These are phyloP conservation scores for Porogramme epimiltina DNA, from an alignment of 1,284 basidiomycete genomes.

Conservation along the genomic window DNA sequence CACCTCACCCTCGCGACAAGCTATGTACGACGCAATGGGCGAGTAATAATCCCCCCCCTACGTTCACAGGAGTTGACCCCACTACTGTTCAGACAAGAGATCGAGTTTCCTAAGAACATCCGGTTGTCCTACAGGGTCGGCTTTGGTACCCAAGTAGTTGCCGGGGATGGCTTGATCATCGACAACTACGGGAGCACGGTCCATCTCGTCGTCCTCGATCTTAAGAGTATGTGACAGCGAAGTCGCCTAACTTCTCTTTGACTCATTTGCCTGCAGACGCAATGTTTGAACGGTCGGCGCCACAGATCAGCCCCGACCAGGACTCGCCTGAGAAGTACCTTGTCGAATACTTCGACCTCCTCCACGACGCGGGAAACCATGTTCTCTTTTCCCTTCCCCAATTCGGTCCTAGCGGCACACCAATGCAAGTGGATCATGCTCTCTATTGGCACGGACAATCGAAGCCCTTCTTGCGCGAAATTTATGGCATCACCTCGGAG, in stretches of 20 bases:
- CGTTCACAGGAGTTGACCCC: not conserved
- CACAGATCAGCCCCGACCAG: constrained; percentile 8
- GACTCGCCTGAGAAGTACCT: constrained; percentile 23
- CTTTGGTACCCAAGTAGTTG: too few species aligned
- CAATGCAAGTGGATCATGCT: constrained; percentile 29
- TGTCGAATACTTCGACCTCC: constrained; percentile 25
- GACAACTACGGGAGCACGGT: too few species aligned
- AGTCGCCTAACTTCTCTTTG: constrained; percentile 3
- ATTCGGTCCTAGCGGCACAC: constrained; percentile 27
- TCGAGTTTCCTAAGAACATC: constrained; percentile 6
- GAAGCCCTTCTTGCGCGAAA: too few species aligned
- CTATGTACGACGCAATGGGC: constrained; percentile 10
- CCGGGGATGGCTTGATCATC: too few species aligned
- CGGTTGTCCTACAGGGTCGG: constrained; percentile 23
- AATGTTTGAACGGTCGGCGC: constrained; percentile 7
- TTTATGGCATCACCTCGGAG: too few species aligned
- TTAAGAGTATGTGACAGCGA: too few species aligned
- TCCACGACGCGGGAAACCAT: constrained; percentile 32
- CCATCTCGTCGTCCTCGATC: constrained; percentile 24
- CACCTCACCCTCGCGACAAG: constrained; percentile 23
- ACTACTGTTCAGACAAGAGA: not conserved
- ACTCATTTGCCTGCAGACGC: constrained; percentile 6
- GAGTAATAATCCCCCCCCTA: not conserved
- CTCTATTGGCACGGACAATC: constrained; percentile 15
- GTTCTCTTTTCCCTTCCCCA: constrained; percentile 34